Percentiles rank a stretch among this genome's conserved stretches.
phyloP scores from a whole-genome alignment of 306 rosid species.

The Cajanus cajan region DNA sequence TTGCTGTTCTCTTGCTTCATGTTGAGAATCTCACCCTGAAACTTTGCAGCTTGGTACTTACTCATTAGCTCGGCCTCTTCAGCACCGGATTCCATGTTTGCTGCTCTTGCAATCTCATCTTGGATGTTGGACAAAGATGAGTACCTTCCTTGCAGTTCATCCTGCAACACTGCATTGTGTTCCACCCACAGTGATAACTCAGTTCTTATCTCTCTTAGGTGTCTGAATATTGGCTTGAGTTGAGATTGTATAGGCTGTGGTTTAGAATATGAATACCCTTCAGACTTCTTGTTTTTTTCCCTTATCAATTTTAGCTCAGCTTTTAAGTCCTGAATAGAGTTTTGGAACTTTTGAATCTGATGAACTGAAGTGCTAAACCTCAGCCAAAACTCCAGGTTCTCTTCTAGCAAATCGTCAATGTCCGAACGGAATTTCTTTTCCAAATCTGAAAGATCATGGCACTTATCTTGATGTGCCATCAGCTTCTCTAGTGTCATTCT shows the following conservation, averaged over 20 bases:
- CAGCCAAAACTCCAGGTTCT: conserved; percentile 84
- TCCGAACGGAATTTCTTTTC: conserved; percentile 67
- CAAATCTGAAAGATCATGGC: conserved; percentile 36
- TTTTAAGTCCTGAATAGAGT: conserved; percentile 73
- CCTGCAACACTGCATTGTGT: conserved; percentile 67
- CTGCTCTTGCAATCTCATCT: conserved; percentile 58
- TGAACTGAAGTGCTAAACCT: conserved; percentile 82
- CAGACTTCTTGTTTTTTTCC: conserved; percentile 41
- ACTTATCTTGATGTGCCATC: conserved; percentile 32
- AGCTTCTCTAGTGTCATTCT: conserved; percentile 23
- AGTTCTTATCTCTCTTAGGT: conserved; percentile 85
- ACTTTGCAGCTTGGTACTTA: conserved; percentile 72
- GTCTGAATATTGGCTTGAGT: conserved; percentile 69
- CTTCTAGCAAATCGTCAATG: conserved; percentile 67
- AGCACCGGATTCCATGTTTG: background rate
- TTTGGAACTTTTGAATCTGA: conserved; percentile 85
- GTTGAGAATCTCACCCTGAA: conserved; percentile 87
- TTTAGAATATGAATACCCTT: conserved; percentile 44
- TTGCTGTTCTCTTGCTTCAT: conserved; percentile 85
- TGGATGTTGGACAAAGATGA: conserved; percentile 63
- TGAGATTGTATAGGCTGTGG: conserved; percentile 49
- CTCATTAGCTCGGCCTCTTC: conserved; percentile 45
- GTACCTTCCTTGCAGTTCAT: conserved; percentile 63
- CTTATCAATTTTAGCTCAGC: conserved; percentile 47
- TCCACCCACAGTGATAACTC: conserved; percentile 88